Percentiles rank a stretch among this genome's conserved stretches.
These are phyloP conservation scores for Astragalus glycyphyllos DNA, from an alignment of 306 rosid genomes.

Conservation along the genomic window DNA sequence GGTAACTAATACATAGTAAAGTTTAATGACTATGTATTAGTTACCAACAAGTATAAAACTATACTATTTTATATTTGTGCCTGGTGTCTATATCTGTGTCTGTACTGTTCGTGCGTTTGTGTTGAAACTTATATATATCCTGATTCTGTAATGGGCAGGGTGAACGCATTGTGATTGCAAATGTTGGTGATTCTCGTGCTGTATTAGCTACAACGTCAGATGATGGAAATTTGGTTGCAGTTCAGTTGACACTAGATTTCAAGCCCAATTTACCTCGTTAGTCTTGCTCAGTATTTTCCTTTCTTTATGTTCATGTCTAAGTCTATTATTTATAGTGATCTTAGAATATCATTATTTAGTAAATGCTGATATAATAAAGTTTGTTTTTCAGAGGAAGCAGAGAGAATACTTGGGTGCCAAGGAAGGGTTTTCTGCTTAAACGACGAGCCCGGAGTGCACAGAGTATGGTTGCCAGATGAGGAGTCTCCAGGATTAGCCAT, in stretches of 20 bases:
- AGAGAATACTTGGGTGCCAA: conserved; percentile 69
- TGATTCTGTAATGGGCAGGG: conserved; percentile 53
- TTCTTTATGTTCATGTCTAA: background rate
- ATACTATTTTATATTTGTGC: no score
- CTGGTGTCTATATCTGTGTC: no score
- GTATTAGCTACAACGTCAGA: conserved; percentile 76
- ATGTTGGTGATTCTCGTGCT: conserved; percentile 93
- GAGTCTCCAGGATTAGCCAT: conserved; percentile 80
- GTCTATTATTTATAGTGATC: no score
- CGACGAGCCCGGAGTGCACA: conserved; percentile 79
- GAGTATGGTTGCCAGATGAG: conserved; percentile 76
- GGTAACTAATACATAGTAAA: no score
- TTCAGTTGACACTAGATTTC: conserved; percentile 87
- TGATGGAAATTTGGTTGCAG: conserved; percentile 60
- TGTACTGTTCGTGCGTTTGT: no score
- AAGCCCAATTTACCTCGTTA: conserved; percentile 88
- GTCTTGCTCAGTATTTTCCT: conserved; percentile 39
- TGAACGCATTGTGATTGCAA: conserved; percentile 66
- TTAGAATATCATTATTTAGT: background rate
- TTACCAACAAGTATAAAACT: no score
- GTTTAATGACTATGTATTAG: no score
- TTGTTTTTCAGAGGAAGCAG: conserved; percentile 69
- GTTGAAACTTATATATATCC: background rate
- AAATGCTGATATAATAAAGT: background rate
- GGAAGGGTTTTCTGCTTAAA: conserved; percentile 78